Conservation (phyloP, 2,329 filamentous ascomycete genomes). For the Tolypocladium inflatum region DNA sequence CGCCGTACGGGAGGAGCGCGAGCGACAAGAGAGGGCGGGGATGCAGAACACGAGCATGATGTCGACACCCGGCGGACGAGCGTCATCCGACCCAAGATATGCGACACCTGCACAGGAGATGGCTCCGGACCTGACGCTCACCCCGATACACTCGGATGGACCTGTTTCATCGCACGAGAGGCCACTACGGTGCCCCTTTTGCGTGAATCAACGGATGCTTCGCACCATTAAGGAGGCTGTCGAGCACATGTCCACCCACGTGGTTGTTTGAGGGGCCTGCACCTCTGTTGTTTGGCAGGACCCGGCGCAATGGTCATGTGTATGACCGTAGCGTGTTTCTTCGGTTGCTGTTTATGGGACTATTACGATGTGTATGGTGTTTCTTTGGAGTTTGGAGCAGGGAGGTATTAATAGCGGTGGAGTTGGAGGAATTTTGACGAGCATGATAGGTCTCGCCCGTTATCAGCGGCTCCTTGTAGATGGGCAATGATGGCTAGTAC, state of each 20-base stretch:
- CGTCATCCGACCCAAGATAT: constrained; percentile 22
- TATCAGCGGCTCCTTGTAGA: background rate
- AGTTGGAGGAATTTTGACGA: background rate
- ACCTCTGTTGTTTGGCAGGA: background rate
- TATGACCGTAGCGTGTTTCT: background rate
- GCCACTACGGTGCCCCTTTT: constrained; percentile 49
- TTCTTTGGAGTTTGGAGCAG: background rate
- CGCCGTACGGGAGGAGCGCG: constrained; percentile 42
- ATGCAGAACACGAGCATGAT: constrained; percentile 18
- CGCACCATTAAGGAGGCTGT: constrained; percentile 52
- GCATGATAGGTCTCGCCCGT: background rate
- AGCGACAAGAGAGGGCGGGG: constrained; percentile 32
- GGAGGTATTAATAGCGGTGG: background rate
- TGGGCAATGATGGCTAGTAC: background rate
- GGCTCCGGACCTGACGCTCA: constrained; percentile 37
- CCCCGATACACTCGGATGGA: constrained; percentile 42
- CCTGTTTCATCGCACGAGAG: constrained; percentile 36
- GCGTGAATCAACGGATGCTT: constrained; percentile 52
- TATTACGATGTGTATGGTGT: background rate
- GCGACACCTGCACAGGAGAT: constrained; percentile 25
- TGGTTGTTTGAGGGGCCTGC: constrained; percentile 34
- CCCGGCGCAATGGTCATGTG: background rate
- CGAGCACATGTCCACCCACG: constrained; percentile 53
- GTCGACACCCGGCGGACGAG: constrained; percentile 19
- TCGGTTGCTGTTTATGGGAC: background rate